These are phyloP conservation scores for Aechmea fasciata DNA, from an alignment of 176 grass and related monocot species.

Conservation along the genomic window DNA sequence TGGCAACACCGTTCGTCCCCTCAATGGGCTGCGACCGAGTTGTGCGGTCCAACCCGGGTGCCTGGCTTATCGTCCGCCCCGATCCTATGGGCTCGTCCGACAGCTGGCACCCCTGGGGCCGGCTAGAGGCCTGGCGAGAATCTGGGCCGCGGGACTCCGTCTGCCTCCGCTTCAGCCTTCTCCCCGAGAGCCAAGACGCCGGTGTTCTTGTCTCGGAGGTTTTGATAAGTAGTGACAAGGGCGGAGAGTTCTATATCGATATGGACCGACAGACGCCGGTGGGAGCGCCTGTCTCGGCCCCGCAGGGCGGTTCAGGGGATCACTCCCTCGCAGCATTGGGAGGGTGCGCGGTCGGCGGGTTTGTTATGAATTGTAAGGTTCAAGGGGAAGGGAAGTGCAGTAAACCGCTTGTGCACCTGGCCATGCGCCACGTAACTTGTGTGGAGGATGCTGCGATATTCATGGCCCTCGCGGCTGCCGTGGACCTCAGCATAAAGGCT, in stretches of 20 bases:
- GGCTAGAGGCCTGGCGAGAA: constrained; percentile 84
- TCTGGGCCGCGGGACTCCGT: constrained; percentile 22
- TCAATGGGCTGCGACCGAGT: constrained; percentile 65
- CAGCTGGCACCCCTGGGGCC: constrained; percentile 85
- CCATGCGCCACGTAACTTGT: constrained; percentile 52
- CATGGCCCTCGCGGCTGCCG: constrained; percentile 69
- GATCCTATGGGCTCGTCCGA: constrained; percentile 26
- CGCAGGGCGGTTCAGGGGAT: background rate
- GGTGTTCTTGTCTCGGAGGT: constrained; percentile 65
- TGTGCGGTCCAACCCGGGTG: constrained; percentile 72
- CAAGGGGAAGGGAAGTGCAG: constrained; percentile 49
- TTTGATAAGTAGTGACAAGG: constrained; percentile 44
- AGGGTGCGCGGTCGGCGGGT: constrained; percentile 30
- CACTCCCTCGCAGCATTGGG: constrained; percentile 9
- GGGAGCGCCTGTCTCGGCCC: background rate
- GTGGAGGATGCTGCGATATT: constrained; percentile 88
- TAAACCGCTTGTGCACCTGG: constrained; percentile 58
- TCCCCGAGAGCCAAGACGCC: constrained; percentile 55
- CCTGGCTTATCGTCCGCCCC: constrained; percentile 64
- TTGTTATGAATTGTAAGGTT: constrained; percentile 80
- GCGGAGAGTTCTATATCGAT: constrained; percentile 84
- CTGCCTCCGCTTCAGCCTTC: constrained; percentile 41
- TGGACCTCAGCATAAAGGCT: constrained; percentile 88
- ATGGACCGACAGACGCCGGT: constrained; percentile 27
- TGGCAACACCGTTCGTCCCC: constrained; percentile 84